Conservation (phyloP, 2,329 filamentous ascomycete genomes). For the Monosporascus sp. region DNA sequence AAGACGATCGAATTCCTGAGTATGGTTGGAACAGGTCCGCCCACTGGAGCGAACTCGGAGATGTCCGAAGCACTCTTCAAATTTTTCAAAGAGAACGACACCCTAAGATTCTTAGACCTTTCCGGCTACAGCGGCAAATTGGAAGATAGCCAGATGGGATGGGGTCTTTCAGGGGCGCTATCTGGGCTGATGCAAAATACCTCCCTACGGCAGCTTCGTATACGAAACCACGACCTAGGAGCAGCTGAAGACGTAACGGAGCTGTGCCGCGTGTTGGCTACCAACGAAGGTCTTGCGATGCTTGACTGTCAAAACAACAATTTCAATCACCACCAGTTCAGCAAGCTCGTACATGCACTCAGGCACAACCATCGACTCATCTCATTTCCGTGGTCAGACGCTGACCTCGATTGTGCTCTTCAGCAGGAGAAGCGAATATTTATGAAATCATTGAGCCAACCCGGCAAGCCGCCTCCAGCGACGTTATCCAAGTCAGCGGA, state of each 20-base stretch:
- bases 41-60: constrained; percentile 38
- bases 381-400: constrained; percentile 22
- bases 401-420: constrained; percentile 20
- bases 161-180: constrained; percentile 46
- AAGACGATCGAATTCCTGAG: constrained; percentile 46
- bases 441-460: constrained; percentile 9
- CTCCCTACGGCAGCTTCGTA: constrained; percentile 43
- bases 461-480: constrained; percentile 8
- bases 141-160: constrained; percentile 51
- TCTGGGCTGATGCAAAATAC: constrained; percentile 40
- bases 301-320: constrained; percentile 51
- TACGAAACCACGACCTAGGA: constrained; percentile 53
- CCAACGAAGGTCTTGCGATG: constrained; percentile 43
- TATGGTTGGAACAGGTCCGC: constrained; percentile 48
- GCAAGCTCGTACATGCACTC: constrained; percentile 23
- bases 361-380: constrained; percentile 22
- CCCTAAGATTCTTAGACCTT: constrained; percentile 48
- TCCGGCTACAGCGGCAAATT: constrained; percentile 53
- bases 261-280: constrained; percentile 42
- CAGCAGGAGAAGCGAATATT: constrained; percentile 21
- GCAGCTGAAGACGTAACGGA: constrained; percentile 30
- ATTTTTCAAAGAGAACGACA: constrained; percentile 46
- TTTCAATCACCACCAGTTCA: constrained; percentile 36
- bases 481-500: constrained; percentile 19
- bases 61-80: constrained; percentile 43